Conservation (phyloP, 768 basidiomycete species). For the Kwoniella pini region DNA sequence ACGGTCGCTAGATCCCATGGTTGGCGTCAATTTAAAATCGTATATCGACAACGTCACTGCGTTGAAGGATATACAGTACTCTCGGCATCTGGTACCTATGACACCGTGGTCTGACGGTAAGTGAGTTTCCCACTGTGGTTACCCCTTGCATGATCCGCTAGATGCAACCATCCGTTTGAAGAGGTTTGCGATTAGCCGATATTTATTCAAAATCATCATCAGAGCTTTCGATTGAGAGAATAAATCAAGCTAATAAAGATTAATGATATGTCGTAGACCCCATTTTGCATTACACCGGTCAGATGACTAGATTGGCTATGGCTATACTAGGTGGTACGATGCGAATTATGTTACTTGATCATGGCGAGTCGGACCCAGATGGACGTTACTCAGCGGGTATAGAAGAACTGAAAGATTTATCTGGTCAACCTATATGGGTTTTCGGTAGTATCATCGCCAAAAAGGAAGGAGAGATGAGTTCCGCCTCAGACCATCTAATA, state of each 20-base stretch:
- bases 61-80: neutral
- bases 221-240: no score
- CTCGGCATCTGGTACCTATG: conserved; percentile 12
- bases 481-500: neutral
- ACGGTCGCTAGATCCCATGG: conserved; percentile 15
- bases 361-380: conserved; percentile 12
- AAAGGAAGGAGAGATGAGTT: conserved; percentile 5
- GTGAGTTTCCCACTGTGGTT: neutral
- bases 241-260: no score
- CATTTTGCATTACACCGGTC: conserved; percentile 10
- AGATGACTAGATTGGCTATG: conserved; percentile 10
- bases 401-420: conserved; percentile 6
- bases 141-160: no score
- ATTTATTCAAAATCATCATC: no score
- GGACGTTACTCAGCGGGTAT: conserved; percentile 10
- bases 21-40: conserved; percentile 13
- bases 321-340: conserved; percentile 15
- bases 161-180: no score
- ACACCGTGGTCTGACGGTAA: conserved; percentile 18
- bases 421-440: conserved; percentile 12
- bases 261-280: neutral
- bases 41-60: conserved; percentile 9
- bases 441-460: conserved; percentile 8
- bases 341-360: conserved; percentile 9
- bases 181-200: no score